Conservation (phyloP, 164 flowering plant species). For the Annona cherimola region DNA sequence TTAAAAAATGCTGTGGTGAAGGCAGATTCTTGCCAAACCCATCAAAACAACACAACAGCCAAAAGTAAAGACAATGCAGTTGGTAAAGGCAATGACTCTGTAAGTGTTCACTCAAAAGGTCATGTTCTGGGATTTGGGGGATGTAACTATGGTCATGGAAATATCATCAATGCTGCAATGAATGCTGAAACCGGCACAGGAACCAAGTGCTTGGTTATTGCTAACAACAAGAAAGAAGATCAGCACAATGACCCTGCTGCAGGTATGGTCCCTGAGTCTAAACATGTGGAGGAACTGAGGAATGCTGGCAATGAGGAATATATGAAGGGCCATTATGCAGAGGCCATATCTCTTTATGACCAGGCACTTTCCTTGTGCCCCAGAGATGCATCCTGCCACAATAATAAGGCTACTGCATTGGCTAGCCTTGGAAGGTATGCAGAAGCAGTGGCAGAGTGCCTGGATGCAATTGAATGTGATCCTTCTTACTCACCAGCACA, state of each 20-base stretch:
- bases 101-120: background rate
- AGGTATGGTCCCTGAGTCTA: background rate
- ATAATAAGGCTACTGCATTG: slow-evolving; percentile 26
- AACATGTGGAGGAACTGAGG: slow-evolving; percentile 12
- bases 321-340: slow-evolving; percentile 10
- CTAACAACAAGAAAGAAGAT: background rate
- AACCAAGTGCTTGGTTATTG: background rate
- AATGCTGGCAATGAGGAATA: slow-evolving; percentile 24
- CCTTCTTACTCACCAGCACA: slow-evolving; percentile 21
- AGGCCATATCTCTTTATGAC: slow-evolving; percentile 21
- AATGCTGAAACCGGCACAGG: background rate
- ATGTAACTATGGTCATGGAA: background rate
- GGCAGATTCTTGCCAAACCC: background rate
- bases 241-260: background rate
- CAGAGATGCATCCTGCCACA: slow-evolving; percentile 18
- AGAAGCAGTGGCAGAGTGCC: slow-evolving; percentile 22
- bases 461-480: slow-evolving; percentile 18
- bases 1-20: background rate
- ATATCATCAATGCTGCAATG: background rate
- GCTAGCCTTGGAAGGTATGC: slow-evolving; percentile 14
- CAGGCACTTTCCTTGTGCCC: slow-evolving; percentile 19
- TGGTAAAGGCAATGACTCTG: background rate
- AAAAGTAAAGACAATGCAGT: background rate
- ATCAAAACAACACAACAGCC: background rate
- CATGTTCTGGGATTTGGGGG: background rate